Conservation (phyloP, 805 yeast species). For the Starmerella geochares region DNA sequence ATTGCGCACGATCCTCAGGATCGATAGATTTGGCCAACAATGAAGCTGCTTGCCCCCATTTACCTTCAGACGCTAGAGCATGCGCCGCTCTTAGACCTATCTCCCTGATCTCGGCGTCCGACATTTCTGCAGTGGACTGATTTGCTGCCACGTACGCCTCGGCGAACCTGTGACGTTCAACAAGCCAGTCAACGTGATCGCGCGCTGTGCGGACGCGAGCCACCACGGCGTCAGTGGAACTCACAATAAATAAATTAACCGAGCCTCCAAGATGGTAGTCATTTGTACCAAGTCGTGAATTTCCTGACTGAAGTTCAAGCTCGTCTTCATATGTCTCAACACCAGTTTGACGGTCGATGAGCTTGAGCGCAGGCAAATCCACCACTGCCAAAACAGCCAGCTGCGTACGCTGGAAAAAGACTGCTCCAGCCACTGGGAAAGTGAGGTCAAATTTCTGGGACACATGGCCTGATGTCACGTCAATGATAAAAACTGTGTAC, state of each 20-base stretch:
- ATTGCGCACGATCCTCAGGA: slow-evolving; percentile 32
- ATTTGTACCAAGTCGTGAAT: slow-evolving; percentile 55
- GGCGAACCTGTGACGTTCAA: slow-evolving; percentile 42
- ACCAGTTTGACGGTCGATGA: slow-evolving; percentile 55
- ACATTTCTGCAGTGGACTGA: not conserved
- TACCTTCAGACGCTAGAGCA: slow-evolving; percentile 17
- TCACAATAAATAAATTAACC: slow-evolving; percentile 52
- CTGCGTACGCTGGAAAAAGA: slow-evolving; percentile 11
- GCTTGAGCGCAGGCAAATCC: slow-evolving; percentile 52
- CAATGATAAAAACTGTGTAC: slow-evolving; percentile 58
- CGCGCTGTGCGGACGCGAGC: slow-evolving; percentile 59
- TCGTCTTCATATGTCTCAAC: slow-evolving; percentile 73
- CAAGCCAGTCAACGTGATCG: slow-evolving; percentile 68
- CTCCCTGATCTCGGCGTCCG: not conserved
- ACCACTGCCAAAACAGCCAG: slow-evolving; percentile 16
- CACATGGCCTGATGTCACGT: slow-evolving; percentile 13
- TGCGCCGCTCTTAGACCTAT: slow-evolving; percentile 50
- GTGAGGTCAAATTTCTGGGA: not conserved
- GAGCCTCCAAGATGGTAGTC: slow-evolving; percentile 42
- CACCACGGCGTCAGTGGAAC: slow-evolving; percentile 72
- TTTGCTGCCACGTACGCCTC: slow-evolving; percentile 49
- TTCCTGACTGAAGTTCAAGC: slow-evolving; percentile 46
- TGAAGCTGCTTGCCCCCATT: slow-evolving; percentile 8
- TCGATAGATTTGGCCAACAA: slow-evolving; percentile 8
- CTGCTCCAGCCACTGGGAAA: slow-evolving; percentile 17